A percentile compares a stretch with the other conserved stretches of the same genome.
Evolutionary conservation across 2,329 filamentous ascomycete genomes (phyloP).

Genomic region (Cladophialophora chaetospira): DNA sequence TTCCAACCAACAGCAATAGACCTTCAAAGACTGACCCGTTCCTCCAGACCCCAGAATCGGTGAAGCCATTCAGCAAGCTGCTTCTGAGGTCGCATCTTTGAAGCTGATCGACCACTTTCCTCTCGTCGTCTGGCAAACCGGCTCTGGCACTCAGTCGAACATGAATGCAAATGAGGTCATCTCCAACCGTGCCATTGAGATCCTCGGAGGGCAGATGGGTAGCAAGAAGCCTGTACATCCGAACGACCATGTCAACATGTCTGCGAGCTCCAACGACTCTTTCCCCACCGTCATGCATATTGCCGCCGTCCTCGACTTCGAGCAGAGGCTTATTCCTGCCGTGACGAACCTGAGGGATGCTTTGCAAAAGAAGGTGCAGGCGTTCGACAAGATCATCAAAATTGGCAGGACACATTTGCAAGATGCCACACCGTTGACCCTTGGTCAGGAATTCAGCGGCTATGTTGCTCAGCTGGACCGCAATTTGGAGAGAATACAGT

Average conservation of each 20-base stretch:
- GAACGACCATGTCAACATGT: constrained; percentile 99
- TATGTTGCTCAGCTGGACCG: constrained; percentile 94
- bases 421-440: constrained; percentile 91
- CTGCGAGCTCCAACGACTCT: constrained; percentile 96
- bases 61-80: constrained; percentile 91
- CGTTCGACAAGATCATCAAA: constrained; percentile 96
- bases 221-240: constrained; percentile 98
- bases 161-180: constrained; percentile 99
- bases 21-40: constrained; percentile 23
- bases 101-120: constrained; percentile 98
- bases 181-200: constrained; percentile 98
- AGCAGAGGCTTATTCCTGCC: constrained; percentile 79
- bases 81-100: constrained; percentile 86
- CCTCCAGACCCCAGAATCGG: constrained; percentile 78
- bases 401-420: constrained; percentile 97
- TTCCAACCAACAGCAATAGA: not conserved
- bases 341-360: constrained; percentile 79
- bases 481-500: constrained; percentile 83
- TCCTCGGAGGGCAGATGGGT: constrained; percentile 89
- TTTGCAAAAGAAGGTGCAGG: constrained; percentile 83
- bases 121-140: constrained; percentile 98
- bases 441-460: constrained; percentile 96
- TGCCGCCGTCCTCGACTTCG: constrained; percentile 89
- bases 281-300: constrained; percentile 99
- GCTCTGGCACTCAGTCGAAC: constrained; percentile 97